These are phyloP conservation scores for Trichoderma sp. DNA, from an alignment of 2,329 filamentous ascomycete genomes.

Conservation along the genomic window DNA sequence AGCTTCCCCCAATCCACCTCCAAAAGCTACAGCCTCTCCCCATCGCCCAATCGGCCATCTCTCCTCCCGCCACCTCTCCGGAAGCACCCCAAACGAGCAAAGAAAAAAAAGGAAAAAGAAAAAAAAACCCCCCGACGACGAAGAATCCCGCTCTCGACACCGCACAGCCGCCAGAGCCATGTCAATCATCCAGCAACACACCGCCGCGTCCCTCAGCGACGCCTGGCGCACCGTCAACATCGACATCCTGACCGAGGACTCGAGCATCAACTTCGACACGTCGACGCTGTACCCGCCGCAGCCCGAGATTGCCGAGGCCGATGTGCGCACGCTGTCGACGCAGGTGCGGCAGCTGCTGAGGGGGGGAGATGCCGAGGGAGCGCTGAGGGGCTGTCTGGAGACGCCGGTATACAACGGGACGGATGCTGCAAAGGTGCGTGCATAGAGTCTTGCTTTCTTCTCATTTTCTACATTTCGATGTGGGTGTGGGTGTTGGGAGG, in stretches of 20 bases:
- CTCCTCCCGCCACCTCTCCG: not conserved
- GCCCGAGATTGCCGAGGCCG: conserved; percentile 69
- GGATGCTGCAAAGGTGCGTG: conserved; percentile 55
- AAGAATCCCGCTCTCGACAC: not conserved
- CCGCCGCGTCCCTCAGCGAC: conserved; percentile 56
- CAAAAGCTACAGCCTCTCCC: not conserved
- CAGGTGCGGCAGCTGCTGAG: conserved; percentile 86
- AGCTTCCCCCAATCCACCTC: conserved; percentile 15
- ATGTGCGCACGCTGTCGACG: conserved; percentile 71
- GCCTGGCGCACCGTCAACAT: conserved; percentile 90
- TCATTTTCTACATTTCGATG: not conserved
- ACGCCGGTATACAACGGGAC: conserved; percentile 71
- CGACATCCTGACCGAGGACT: conserved; percentile 86
- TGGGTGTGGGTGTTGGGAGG: not conserved
- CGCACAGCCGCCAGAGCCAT: conserved; percentile 35
- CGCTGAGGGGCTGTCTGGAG: conserved; percentile 78
- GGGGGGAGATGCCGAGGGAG: conserved; percentile 83
- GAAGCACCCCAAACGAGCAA: not conserved
- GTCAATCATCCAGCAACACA: conserved; percentile 67
- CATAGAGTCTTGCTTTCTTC: no score
- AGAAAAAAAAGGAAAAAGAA: not conserved
- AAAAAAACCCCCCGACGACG: not conserved
- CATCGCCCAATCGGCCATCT: not conserved
- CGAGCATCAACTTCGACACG: conserved; percentile 85
- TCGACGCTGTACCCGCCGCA: conserved; percentile 75